These are phyloP conservation scores for Boletus pseudo-olivaceus DNA, from an alignment of 768 basidiomycete species.

Conservation along the genomic window DNA sequence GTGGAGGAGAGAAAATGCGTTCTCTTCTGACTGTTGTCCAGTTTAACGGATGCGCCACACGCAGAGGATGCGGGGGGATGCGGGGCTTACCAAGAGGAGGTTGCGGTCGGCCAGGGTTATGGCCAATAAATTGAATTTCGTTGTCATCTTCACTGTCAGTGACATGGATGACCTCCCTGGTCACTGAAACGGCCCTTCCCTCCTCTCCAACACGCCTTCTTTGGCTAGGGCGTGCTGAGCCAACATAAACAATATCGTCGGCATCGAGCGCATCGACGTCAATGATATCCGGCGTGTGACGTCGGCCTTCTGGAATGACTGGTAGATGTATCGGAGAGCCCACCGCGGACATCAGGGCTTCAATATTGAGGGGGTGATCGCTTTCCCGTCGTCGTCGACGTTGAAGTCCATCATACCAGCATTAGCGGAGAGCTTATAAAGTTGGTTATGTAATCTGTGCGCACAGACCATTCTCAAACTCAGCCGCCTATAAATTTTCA, in stretches of 20 bases:
- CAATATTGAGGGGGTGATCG: not conserved
- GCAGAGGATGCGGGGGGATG: not conserved
- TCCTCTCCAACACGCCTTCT: constrained; percentile 26
- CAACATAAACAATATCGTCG: constrained; percentile 29
- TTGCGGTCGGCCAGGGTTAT: constrained; percentile 17
- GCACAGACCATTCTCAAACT: constrained; percentile 34
- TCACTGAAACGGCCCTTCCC: constrained; percentile 16
- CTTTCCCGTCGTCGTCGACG: constrained; percentile 19
- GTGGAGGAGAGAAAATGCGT: constrained; percentile 46
- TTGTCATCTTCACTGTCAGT: constrained; percentile 41
- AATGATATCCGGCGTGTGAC: constrained; percentile 34
- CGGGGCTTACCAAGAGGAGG: constrained; percentile 17
- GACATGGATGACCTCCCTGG: constrained; percentile 32
- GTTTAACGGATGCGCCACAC: not conserved
- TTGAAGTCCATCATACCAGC: constrained; percentile 5
- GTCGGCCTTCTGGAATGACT: constrained; percentile 11
- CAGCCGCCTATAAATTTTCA: constrained; percentile 28
- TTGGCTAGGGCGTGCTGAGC: constrained; percentile 23
- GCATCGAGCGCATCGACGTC: constrained; percentile 43
- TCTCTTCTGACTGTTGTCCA: constrained; percentile 15
- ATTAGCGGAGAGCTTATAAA: constrained; percentile 10
- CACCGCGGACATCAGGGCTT: constrained; percentile 19
- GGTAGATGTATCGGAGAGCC: constrained; percentile 6
- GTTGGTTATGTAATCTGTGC: constrained; percentile 21
- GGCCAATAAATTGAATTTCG: constrained; percentile 28